Percentiles rank a stretch among this genome's conserved stretches.
Conservation (phyloP, 108 stramenopile species). For the Nitzschia sp. region DNA sequence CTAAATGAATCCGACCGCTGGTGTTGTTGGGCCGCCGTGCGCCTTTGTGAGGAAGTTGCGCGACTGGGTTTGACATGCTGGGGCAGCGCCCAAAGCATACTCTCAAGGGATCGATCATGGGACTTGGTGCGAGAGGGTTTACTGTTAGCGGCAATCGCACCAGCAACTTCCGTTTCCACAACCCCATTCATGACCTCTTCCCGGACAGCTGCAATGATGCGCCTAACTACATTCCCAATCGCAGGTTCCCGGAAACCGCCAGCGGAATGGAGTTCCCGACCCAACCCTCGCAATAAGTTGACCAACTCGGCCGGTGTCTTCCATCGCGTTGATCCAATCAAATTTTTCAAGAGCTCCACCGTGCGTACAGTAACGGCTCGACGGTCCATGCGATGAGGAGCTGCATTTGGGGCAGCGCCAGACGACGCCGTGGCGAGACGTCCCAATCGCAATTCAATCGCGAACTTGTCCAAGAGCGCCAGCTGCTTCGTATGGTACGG, state of each 20-base stretch:
- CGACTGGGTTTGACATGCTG: slow-evolving; percentile 53
- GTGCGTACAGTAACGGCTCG: slow-evolving; percentile 64
- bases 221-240: slow-evolving; percentile 81
- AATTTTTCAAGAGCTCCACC: slow-evolving; percentile 71
- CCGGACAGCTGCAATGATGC: slow-evolving; percentile 80
- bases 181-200: slow-evolving; percentile 65
- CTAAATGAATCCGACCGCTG: slow-evolving; percentile 35
- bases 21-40: slow-evolving; percentile 6
- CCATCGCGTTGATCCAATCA: slow-evolving; percentile 87
- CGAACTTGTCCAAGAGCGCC: slow-evolving; percentile 72
- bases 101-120: slow-evolving; percentile 61
- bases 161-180: slow-evolving; percentile 8
- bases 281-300: slow-evolving; percentile 69
- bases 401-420: slow-evolving; percentile 1
- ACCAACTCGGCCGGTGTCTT: slow-evolving; percentile 73
- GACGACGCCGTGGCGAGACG: slow-evolving; percentile 36
- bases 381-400: slow-evolving; percentile 40
- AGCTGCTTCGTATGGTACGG: slow-evolving; percentile 53
- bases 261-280: slow-evolving; percentile 72
- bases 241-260: slow-evolving; percentile 84
- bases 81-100: slow-evolving; percentile 88
- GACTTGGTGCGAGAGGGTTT: background rate
- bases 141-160: slow-evolving; percentile 34
- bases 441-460: slow-evolving; percentile 75
- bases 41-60: background rate